These are phyloP conservation scores for Salvia sclarea DNA, from an alignment of 305 asterid species.

Conservation along the genomic window DNA sequence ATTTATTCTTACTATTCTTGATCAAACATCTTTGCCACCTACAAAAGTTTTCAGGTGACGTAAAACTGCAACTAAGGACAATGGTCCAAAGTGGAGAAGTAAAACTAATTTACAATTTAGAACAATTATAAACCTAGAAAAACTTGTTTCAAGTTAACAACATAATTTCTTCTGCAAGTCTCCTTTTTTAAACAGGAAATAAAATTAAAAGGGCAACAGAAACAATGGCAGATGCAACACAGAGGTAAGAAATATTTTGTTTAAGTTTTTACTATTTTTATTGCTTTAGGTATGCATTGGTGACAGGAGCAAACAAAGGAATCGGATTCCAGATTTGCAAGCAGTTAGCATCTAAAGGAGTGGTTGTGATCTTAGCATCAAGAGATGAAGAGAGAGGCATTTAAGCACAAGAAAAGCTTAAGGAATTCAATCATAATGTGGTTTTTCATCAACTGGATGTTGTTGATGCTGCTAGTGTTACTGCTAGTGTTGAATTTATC, in stretches of 20 bases:
- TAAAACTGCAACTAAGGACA: no score
- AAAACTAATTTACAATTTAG: no score
- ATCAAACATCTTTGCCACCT: no score
- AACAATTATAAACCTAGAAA: no score
- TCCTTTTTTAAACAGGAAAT: neutral
- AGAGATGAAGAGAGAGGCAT: slow-evolving; percentile 54
- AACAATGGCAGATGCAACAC: neutral
- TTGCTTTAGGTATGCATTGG: slow-evolving; percentile 49
- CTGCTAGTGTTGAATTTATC: slow-evolving; percentile 42
- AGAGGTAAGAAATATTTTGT: neutral
- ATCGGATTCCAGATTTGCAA: slow-evolving; percentile 53
- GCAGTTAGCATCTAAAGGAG: slow-evolving; percentile 46
- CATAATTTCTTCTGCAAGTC: neutral
- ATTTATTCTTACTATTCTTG: no score
- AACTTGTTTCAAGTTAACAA: neutral
- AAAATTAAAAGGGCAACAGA: no score
- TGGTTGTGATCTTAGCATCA: slow-evolving; percentile 46
- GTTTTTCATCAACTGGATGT: slow-evolving; percentile 61
- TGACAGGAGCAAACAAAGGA: slow-evolving; percentile 60
- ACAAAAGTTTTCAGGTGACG: no score
- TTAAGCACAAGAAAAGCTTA: slow-evolving; percentile 44
- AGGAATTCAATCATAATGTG: slow-evolving; percentile 24
- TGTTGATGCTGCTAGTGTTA: slow-evolving; percentile 38
- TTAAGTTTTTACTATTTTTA: neutral
- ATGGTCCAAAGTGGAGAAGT: no score